Evolutionary conservation across 257 asterid species (phyloP).

Genomic region (Hygrophila difformis): DNA sequence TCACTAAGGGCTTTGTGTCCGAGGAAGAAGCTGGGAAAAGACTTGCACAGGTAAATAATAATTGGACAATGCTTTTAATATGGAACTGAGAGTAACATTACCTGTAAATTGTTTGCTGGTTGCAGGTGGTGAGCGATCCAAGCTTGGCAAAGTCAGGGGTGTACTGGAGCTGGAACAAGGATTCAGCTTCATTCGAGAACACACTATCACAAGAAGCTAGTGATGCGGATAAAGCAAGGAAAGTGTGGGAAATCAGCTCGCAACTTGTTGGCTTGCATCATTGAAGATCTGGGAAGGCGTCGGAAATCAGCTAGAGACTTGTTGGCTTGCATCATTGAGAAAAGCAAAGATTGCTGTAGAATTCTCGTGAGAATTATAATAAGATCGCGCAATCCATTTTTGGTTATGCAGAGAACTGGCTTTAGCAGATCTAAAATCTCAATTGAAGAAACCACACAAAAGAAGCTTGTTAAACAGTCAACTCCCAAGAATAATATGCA

Average conservation of each 20-base stretch:
- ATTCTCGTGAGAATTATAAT: conserved; percentile 19
- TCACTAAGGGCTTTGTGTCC: conserved; percentile 85
- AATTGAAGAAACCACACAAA: too few relatives aligned
- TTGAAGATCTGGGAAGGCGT: conserved; percentile 51
- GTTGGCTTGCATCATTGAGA: conserved; percentile 16
- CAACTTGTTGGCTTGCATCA: conserved; percentile 65
- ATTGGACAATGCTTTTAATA: neutral
- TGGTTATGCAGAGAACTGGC: neutral
- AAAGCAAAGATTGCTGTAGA: conserved; percentile 10
- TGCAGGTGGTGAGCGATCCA: conserved; percentile 85
- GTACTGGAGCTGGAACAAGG: conserved; percentile 98
- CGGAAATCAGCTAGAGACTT: conserved; percentile 88
- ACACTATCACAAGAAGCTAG: conserved; percentile 86
- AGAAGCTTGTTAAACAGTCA: too few relatives aligned
- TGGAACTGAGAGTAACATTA: neutral
- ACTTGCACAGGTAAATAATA: conserved; percentile 63
- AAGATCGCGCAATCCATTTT: conserved; percentile 23
- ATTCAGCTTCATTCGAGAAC: conserved; percentile 84
- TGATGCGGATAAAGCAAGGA: conserved; percentile 65
- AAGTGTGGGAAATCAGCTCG: conserved; percentile 88
- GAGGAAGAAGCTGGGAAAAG: conserved; percentile 89
- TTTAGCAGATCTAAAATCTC: neutral
- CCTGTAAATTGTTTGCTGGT: conserved; percentile 4
- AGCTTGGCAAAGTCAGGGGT: conserved; percentile 95
- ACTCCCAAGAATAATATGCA: too few relatives aligned